phyloP scores from a whole-genome alignment of 306 rosid species.

The Senna siamea region DNA sequence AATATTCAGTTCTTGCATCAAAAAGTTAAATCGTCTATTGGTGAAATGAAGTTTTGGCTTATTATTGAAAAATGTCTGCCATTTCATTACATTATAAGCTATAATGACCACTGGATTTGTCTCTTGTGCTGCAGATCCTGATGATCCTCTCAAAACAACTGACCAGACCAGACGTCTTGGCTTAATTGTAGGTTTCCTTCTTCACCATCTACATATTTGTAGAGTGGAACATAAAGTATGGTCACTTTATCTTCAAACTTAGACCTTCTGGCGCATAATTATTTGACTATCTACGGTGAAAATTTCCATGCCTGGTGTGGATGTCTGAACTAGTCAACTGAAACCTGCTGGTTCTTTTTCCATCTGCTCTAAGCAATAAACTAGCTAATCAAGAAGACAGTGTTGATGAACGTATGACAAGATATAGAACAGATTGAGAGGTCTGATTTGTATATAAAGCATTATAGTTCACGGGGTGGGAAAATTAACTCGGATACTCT shows the following conservation, averaged over 20 bases:
- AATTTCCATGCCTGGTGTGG: constrained; percentile 5
- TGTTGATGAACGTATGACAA: background rate
- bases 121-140: constrained; percentile 44
- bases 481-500: background rate
- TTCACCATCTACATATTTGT: background rate
- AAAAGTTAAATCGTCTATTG: background rate
- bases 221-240: background rate
- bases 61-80: constrained; percentile 1
- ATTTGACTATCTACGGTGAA: constrained; percentile 12
- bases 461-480: background rate
- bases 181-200: constrained; percentile 48
- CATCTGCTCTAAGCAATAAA: background rate
- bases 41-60: background rate
- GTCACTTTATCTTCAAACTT: background rate
- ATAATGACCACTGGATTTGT: constrained; percentile 19
- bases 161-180: constrained; percentile 57
- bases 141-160: constrained; percentile 53
- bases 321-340: background rate
- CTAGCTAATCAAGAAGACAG: background rate
- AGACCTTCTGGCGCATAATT: constrained; percentile 1
- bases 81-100: no score
- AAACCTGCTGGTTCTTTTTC: background rate
- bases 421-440: background rate
- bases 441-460: background rate
- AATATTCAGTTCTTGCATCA: background rate